phyloP scores from a whole-genome alignment of 2,329 filamentous ascomycete genomes.

The Exophiala spinifera region DNA sequence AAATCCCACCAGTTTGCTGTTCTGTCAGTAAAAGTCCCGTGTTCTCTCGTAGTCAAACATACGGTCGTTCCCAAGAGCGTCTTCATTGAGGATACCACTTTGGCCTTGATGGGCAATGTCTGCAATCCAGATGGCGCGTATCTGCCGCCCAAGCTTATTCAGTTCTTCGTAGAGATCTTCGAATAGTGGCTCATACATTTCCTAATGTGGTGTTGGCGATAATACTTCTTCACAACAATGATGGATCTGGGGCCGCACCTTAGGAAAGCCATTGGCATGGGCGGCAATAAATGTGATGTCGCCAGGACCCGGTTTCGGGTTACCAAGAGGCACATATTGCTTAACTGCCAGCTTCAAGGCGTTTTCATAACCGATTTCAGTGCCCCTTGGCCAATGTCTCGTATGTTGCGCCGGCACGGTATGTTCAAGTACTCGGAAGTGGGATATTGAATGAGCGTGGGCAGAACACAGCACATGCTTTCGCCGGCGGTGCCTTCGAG shows the following conservation, averaged over 20 bases:
- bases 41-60: constrained; percentile 35
- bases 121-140: constrained; percentile 83
- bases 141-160: constrained; percentile 60
- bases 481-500: not conserved
- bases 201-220: constrained; percentile 48
- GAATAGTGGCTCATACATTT: constrained; percentile 90
- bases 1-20: constrained; percentile 83
- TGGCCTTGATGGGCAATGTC: constrained; percentile 83
- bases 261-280: constrained; percentile 91
- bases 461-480: no score
- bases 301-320: constrained; percentile 63
- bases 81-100: constrained; percentile 74
- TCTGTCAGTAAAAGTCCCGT: constrained; percentile 25
- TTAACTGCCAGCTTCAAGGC: constrained; percentile 72
- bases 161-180: constrained; percentile 68
- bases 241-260: constrained; percentile 47
- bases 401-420: constrained; percentile 48
- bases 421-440: constrained; percentile 49
- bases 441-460: constrained; percentile 5
- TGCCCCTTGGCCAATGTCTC: constrained; percentile 46
- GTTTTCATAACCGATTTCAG: constrained; percentile 64
- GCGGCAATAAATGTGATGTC: constrained; percentile 82
- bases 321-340: constrained; percentile 78
- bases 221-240: no score
- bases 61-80: constrained; percentile 79